Evolutionary conservation across 257 asterid genomes (phyloP), one percentile per base, ranked within the genome.

Genomic region (Mentha longifolia): DNA sequence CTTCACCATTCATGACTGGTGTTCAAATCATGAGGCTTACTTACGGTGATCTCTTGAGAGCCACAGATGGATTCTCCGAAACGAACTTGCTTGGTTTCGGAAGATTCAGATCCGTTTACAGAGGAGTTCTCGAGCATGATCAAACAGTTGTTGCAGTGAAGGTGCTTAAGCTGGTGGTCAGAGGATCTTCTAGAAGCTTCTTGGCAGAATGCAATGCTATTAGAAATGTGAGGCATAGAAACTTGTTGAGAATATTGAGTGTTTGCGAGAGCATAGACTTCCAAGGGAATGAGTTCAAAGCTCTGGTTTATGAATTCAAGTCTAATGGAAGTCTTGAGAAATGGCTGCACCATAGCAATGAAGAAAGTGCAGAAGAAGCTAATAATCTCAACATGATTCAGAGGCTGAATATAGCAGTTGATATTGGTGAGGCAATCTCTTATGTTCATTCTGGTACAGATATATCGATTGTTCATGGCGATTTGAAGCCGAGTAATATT

Each of bases 231-330:
- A 67, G 73, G 51, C 73, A 67, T 19, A 67, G 52, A 22, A 67
- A 67, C 6, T 35, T 67, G 13, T 0, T 67, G 41, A 52, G 52
- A 35, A 51, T 67, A 54, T 4, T 67, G 63, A 67, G 63, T 12
- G 73, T 52, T 3, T 67, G 73, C 19, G 73, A 67, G 3, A 67
- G 73, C 52, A 52, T 67, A 6, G 73, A 67, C 41, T 67, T 52
- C n/a, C 52, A 67, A 6, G 73, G 73, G 2, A 67, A 67, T 52
- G 63, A 67, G n/a, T 67, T 67, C 6, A 52, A 31, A 12, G 62
- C 73, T 0, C 7, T 64, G 41, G 42, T 62, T 5, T 41, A 62
- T 20, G 68, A 62, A 0, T 62, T 41, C 20, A 62, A 62, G 19
- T 15, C 54, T 1, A 41, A 62, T 19, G 68, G 68, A 20, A 41